Evolutionary conservation across 345 rosid species (phyloP).

Genomic region (Mercurialis annua): DNA sequence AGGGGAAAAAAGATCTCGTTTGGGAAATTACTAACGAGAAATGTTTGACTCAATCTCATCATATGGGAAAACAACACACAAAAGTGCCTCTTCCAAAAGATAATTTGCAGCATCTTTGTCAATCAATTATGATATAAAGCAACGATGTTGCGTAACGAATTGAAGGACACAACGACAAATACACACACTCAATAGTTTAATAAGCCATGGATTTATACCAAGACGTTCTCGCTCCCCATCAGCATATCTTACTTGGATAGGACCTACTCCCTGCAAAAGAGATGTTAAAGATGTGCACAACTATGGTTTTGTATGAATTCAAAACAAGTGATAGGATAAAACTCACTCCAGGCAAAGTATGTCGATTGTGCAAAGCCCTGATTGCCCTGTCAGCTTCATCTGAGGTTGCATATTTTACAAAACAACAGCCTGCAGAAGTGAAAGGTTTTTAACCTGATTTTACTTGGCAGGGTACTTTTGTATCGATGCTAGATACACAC

Average conservation of each 20-base stretch:
- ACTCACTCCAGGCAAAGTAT: conserved; percentile 90
- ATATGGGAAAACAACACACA: neutral
- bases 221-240: conserved; percentile 98
- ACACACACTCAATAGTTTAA: neutral
- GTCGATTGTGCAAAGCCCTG: conserved; percentile 89
- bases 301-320: neutral
- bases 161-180: neutral
- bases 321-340: conserved; percentile 11
- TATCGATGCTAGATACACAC: conserved; percentile 11
- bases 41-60: neutral
- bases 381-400: conserved; percentile 97
- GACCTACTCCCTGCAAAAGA: conserved; percentile 77
- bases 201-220: conserved; percentile 43
- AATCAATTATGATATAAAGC: neutral
- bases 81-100: neutral
- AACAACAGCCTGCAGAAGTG: conserved; percentile 92
- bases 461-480: conserved; percentile 27
- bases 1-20: neutral
- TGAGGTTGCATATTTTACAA: conserved; percentile 86
- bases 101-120: no score
- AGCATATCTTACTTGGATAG: conserved; percentile 97
- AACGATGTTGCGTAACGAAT: conserved; percentile 11
- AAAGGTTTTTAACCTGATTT: conserved; percentile 41
- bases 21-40: neutral
- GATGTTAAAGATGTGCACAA: conserved; percentile 12